Evolutionary conservation across 345 rosid species (phyloP).

Genomic region (Eucalyptus camaldulensis): DNA sequence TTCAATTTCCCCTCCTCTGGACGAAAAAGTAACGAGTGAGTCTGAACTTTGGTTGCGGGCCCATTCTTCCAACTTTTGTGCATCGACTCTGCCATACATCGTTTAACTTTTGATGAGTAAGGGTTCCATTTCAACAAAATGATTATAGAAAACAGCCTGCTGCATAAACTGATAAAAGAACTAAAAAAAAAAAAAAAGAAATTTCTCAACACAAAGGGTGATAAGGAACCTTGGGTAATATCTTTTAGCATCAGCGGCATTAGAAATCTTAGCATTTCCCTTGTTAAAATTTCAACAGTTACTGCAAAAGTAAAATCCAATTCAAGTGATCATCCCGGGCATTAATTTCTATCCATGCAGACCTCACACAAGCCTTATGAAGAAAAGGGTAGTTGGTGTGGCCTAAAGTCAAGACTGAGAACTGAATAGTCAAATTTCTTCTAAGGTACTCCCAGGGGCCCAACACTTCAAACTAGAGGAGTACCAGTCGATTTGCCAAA

Average conservation of each 20-base stretch:
- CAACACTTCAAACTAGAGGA: background rate
- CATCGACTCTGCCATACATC: slow-evolving; percentile 44
- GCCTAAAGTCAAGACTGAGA: background rate
- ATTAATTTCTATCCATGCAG: background rate
- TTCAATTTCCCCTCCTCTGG: slow-evolving; percentile 85
- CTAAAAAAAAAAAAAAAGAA: background rate
- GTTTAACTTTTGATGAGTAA: background rate
- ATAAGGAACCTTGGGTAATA: background rate
- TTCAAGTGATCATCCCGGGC: background rate
- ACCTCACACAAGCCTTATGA: background rate
- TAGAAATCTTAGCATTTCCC: background rate
- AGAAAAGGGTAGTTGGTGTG: background rate
- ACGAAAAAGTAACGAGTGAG: slow-evolving; percentile 60
- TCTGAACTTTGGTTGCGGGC: slow-evolving; percentile 55
- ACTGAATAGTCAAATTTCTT: background rate
- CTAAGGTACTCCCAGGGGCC: background rate
- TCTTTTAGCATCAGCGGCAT: background rate
- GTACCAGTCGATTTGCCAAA: background rate
- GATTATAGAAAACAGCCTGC: background rate
- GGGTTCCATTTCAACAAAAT: background rate
- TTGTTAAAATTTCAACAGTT: background rate
- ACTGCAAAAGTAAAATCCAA: background rate
- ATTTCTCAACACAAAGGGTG: background rate
- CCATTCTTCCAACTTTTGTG: slow-evolving; percentile 92
- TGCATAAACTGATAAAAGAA: background rate